Conservation (phyloP, 495 filamentous ascomycete genomes). For the Neurospora sp. region DNA sequence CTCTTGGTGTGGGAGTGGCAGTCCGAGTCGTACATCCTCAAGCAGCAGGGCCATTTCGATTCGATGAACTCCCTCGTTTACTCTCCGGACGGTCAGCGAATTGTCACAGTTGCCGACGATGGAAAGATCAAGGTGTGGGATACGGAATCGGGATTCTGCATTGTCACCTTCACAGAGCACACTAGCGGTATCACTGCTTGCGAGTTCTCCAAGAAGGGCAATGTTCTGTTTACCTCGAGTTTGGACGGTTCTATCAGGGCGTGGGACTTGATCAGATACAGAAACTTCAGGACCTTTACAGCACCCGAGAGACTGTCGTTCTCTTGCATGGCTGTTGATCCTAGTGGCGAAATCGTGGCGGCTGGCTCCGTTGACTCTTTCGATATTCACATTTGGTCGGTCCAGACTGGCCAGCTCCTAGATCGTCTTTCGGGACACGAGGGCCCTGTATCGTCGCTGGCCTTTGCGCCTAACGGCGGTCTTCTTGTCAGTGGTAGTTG, state of each 20-base stretch:
- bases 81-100: slow-evolving; percentile 84
- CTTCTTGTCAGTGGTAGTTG: slow-evolving; percentile 83
- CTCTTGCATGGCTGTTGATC: slow-evolving; percentile 89
- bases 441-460: slow-evolving; percentile 76
- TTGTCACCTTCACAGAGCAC: slow-evolving; percentile 96
- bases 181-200: slow-evolving; percentile 91
- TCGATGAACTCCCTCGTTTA: slow-evolving; percentile 91
- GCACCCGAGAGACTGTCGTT: slow-evolving; percentile 86
- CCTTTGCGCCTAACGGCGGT: slow-evolving; percentile 78
- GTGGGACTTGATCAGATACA: slow-evolving; percentile 93
- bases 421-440: slow-evolving; percentile 89
- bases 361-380: slow-evolving; percentile 93
- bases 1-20: slow-evolving; percentile 99
- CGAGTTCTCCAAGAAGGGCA: slow-evolving; percentile 88
- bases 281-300: slow-evolving; percentile 95
- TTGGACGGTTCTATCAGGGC: slow-evolving; percentile 88
- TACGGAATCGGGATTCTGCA: slow-evolving; percentile 88
- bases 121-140: slow-evolving; percentile 99
- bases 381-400: slow-evolving; percentile 95
- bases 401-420: slow-evolving; percentile 91
- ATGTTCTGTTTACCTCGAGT: slow-evolving; percentile 87
- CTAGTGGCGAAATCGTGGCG: slow-evolving; percentile 88
- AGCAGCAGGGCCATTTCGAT: slow-evolving; percentile 95
- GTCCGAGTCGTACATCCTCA: slow-evolving; percentile 97
- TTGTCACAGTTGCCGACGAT: slow-evolving; percentile 89